Evolutionary conservation across 305 asterid genomes (phyloP), one percentile per base, ranked within the genome.

Genomic region (Solanum hybrid): DNA sequence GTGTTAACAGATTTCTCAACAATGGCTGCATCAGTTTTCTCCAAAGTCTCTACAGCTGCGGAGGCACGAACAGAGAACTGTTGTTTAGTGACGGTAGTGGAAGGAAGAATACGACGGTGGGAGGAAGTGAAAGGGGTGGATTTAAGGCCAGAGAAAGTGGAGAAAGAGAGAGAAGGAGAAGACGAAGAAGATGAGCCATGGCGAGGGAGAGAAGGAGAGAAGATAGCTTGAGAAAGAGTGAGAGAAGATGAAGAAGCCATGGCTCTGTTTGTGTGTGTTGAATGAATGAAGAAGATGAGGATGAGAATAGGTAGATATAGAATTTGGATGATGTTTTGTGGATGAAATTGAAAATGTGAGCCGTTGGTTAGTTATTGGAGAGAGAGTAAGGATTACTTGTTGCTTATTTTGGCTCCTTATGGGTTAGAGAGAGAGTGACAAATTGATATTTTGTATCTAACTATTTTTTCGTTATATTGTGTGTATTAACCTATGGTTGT

Each of bases 221-320:
- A 97, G 87, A 94, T 91, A 82, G 98, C 98, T 92, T 96, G 99
- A 68, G 99, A 96, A 91, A 96, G 95, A 22, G 99, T 95, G 90
- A 96, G 95, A 70, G 99, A 96, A 73, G 99, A 95, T 78, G 99
- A 92, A 34, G 99, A 93, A 89, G 98, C 98, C 99, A 97, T 97
- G 95, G 95, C 96, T 95, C 92, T 89, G 41, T 12, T 41, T 29
- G 17, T 38, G n/a, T 51, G 27, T n/a, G 36, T 57, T 24, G 86
- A 20, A 79, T 76, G 89, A 15, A 61, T 81, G 36, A 38, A 61
- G 7, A 79, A 36, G 70, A 41, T 41, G 75, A 31, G 29, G 38
- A 45, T 51, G 88, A 84, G 31, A 84, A 14, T 10, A 4, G 36
- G 51, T 78, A 38, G 22, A 82, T 39, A 41, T 82, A 39, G 33